Percentiles rank a stretch among this genome's conserved stretches.
phyloP scores from a whole-genome alignment of 139 green algal genomes.

The Chlamydomonas eustigma region DNA sequence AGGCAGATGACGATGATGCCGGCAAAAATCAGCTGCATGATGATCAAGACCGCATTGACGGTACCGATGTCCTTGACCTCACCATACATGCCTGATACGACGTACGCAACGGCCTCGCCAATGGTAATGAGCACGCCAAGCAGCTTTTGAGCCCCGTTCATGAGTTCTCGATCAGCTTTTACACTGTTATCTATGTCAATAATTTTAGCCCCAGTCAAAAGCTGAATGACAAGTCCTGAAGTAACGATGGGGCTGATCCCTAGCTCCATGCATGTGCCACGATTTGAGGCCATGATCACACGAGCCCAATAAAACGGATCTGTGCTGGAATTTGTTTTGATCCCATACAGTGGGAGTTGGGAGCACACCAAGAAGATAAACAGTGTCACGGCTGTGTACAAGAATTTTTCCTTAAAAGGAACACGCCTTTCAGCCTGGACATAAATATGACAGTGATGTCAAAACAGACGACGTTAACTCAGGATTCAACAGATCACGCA shows the following conservation, averaged over 20 bases:
- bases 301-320: conserved; percentile 98
- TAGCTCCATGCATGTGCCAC: conserved; percentile 97
- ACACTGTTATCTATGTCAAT: conserved; percentile 97
- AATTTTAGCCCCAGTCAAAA: conserved; percentile 95
- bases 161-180: conserved; percentile 91
- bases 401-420: conserved; percentile 35
- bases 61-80: conserved; percentile 90
- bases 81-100: conserved; percentile 98
- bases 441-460: not conserved
- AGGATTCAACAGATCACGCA: conserved; percentile 12
- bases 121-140: conserved; percentile 98
- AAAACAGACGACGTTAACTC: not conserved
- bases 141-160: conserved; percentile 96
- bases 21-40: conserved; percentile 94
- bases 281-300: conserved; percentile 96
- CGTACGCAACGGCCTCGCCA: conserved; percentile 98
- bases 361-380: conserved; percentile 98
- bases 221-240: conserved; percentile 94
- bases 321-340: conserved; percentile 73
- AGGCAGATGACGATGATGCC: conserved; percentile 98
- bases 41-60: conserved; percentile 92
- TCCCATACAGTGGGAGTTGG: conserved; percentile 97
- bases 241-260: conserved; percentile 97
- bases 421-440: not conserved
- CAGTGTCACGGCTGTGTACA: conserved; percentile 91